Conservation (phyloP, 805 yeast genomes). For the Ogataea corticis region DNA sequence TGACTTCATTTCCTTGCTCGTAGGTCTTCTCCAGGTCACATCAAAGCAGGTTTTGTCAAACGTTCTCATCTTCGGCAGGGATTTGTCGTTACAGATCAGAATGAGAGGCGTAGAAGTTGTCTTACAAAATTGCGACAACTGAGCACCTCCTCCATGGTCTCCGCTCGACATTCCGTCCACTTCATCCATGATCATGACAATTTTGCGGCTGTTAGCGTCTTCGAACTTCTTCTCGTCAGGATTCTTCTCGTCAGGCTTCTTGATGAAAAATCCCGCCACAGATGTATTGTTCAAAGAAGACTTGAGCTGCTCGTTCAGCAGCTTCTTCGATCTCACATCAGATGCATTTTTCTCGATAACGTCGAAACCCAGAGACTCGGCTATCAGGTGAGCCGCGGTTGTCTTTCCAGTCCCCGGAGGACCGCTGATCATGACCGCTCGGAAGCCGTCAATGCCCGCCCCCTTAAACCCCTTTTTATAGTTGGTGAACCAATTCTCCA, state of each 20-base stretch:
- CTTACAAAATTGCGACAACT: slow-evolving; percentile 81
- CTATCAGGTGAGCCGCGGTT: slow-evolving; percentile 76
- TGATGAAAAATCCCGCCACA: slow-evolving; percentile 70
- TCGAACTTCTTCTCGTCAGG: slow-evolving; percentile 12
- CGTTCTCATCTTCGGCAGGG: slow-evolving; percentile 93
- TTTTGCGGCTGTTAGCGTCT: slow-evolving; percentile 43
- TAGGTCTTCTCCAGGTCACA: slow-evolving; percentile 85
- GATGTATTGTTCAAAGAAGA: slow-evolving; percentile 80
- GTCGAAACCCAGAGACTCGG: slow-evolving; percentile 69
- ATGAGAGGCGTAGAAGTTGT: slow-evolving; percentile 88
- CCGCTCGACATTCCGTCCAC: slow-evolving; percentile 99
- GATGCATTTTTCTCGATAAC: slow-evolving; percentile 79
- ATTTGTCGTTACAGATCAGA: slow-evolving; percentile 89
- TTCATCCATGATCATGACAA: slow-evolving; percentile 95
- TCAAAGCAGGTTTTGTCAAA: slow-evolving; percentile 83
- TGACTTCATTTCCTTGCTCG: slow-evolving; percentile 75
- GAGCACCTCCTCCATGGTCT: slow-evolving; percentile 98
- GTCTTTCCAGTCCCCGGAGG: slow-evolving; percentile 90
- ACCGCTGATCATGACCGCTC: slow-evolving; percentile 86
- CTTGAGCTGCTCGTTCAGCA: slow-evolving; percentile 67
- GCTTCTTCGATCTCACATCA: slow-evolving; percentile 84
- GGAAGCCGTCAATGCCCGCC: slow-evolving; percentile 66
- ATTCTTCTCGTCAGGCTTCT: too few relatives aligned
- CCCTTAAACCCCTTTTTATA: slow-evolving; percentile 56
- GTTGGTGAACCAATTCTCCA: slow-evolving; percentile 68